Percentiles rank a stretch among this genome's conserved stretches.
phyloP scores from a whole-genome alignment of 2,329 filamentous ascomycete genomes.

The Sporothrix variecibatus region DNA sequence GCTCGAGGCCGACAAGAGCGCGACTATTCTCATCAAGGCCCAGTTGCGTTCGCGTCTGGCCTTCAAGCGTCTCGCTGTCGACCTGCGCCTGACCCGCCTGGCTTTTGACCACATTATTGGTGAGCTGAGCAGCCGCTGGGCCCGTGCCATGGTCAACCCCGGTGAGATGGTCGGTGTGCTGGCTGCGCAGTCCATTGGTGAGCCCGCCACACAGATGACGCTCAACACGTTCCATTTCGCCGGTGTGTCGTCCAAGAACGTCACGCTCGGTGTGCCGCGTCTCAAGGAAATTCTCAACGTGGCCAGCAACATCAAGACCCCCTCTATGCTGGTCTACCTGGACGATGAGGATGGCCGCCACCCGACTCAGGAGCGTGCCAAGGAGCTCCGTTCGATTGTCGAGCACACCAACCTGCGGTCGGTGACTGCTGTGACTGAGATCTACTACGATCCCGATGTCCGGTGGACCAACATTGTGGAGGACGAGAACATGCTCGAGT shows the following conservation, averaged over 20 bases:
- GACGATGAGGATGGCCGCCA: slow-evolving; percentile 54
- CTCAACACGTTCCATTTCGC: slow-evolving; percentile 99
- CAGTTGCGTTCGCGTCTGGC: slow-evolving; percentile 85
- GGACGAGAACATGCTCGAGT: slow-evolving; percentile 92
- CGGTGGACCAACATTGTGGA: slow-evolving; percentile 81
- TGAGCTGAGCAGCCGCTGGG: slow-evolving; percentile 86
- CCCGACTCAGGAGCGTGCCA: slow-evolving; percentile 74
- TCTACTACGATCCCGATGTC: slow-evolving; percentile 95
- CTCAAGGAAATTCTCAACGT: slow-evolving; percentile 99
- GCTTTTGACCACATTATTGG: slow-evolving; percentile 92
- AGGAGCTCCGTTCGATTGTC: slow-evolving; percentile 81
- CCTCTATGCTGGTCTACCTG: slow-evolving; percentile 92
- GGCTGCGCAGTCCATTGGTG: slow-evolving; percentile 96
- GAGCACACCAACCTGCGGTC: slow-evolving; percentile 94
- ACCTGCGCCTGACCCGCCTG: slow-evolving; percentile 83
- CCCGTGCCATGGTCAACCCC: slow-evolving; percentile 80
- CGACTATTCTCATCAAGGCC: slow-evolving; percentile 89
- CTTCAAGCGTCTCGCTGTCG: slow-evolving; percentile 87
- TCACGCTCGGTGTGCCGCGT: slow-evolving; percentile 95
- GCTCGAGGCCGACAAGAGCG: slow-evolving; percentile 80
- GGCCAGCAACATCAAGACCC: slow-evolving; percentile 97
- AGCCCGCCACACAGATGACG: slow-evolving; percentile 99
- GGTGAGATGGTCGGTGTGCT: slow-evolving; percentile 99
- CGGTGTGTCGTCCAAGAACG: slow-evolving; percentile 99
- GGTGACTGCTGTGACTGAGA: slow-evolving; percentile 88